Base-by-base conservation (phyloP, 208 protist species). In the Blechomonas ayalai region DNA sequence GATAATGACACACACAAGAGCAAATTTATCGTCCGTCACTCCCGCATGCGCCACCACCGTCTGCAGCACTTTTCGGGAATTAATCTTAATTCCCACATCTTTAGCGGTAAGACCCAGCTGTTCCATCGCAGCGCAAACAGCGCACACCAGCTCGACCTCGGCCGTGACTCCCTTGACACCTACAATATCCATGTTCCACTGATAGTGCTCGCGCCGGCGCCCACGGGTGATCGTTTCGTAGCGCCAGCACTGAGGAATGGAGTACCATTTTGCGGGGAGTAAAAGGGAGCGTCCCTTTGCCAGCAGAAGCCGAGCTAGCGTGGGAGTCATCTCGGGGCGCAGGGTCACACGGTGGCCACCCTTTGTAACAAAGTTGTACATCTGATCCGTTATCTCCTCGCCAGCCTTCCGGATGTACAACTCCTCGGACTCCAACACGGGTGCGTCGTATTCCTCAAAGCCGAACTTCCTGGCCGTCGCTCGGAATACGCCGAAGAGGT, bases 111-210 rank as follows among this genome's bases (percentile, higher is more conserved):
- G 65, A 4, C 87, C 88, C 4, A 96, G 52, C 29, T 59, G 42
- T 49, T 73, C 58, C 72, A 96, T 83, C 43, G 93, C 77, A 5
- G 59, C 53, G 46, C 80, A 89, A 32, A 80, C 70, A 4, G 92
- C 90, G 19, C 82, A 82, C 27, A 98, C 62, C 29, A 97, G 67
- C 76, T 98, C 92, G 39, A 92, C 91, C 72, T 98, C 90, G n/a
- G 85, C 92, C 2, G 73, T 65, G 8, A 97, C 68, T 23, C 63
- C 49, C 49, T 74, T 79, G 44, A 97, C 92, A 35, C 95, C 95
- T 44, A 97, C 67, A 48, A 98, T 96, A 59, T 98, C 95, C 90
- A 97, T 97, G 61, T 98, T 98, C 90, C 92, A 98, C 69, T 98
- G 95, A 64, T 95, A 98, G 72, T 98, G 95, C 65, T 98, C 95